Evolutionary conservation across 1,284 basidiomycete genomes (phyloP), one percentile per base, ranked within the genome.

Genomic region (Inonotus hispidus): DNA sequence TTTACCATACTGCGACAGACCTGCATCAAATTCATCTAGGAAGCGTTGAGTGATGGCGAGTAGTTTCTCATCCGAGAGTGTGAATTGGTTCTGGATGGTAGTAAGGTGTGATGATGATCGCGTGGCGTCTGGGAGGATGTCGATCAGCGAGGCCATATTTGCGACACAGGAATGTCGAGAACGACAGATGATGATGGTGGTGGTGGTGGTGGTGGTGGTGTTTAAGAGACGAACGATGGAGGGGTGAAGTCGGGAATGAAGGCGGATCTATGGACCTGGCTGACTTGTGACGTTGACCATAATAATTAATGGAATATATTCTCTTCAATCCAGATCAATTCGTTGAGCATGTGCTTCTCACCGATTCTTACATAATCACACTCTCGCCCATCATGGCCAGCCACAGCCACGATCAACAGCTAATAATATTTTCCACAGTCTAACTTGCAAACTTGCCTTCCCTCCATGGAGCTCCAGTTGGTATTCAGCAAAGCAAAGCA

Each of bases 41-140:
- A 97, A 96, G 54, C 87, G 82, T 45, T 80, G 75, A n/a, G 90
- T 85, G 71, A 96, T 88, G 57, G 79, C 75, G 52, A 82, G 71
- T 59, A 97, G 83, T 61, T 75, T 73, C 41, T 85, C 79, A 38
- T 83, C 76, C 49, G 77, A 73, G 60, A 95, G 78, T 43, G 81
- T 75, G 73, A 97, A 93, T 69, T 87, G 85, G 1, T 77, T 73
- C 70, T 88, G 83, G 68, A 95, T 74, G 41, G 73, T 68, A 50
- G 76, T 70, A 60, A 85, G 74, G 39, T 75, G 68, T 11, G 65
- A 62, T 53, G 63, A 68, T 11, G 65, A 62, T 53, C 63, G 67
- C 1, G 67, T 66, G 37, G 68, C 53, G 56, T 62, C 43, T n/a
- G 61, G 53, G 23, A 62, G 52, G 35, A n/a, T n/a, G n/a, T n/a